phyloP scores from a whole-genome alignment of 257 asterid genomes.

The Nicotiana benthamiana region DNA sequence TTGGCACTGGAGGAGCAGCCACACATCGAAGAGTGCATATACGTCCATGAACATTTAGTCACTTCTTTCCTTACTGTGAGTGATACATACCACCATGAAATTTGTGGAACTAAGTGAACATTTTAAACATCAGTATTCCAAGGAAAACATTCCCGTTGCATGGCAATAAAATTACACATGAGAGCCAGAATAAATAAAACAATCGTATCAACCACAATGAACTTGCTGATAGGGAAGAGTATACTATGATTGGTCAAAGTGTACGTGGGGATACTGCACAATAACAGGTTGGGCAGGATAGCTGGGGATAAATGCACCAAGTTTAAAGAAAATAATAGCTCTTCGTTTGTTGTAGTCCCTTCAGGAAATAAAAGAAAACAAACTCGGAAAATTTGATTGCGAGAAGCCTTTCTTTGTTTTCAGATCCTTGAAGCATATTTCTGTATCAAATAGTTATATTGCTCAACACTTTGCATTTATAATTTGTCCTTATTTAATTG shows the following conservation, averaged over 20 bases:
- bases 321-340: slow-evolving; percentile 78
- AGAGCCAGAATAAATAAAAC: not conserved
- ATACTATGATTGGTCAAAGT: slow-evolving; percentile 98
- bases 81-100: too few species aligned
- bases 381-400: slow-evolving; percentile 68
- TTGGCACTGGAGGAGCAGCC: too few species aligned
- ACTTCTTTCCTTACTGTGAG: too few species aligned
- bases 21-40: too few species aligned
- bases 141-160: too few species aligned
- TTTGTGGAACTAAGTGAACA: too few species aligned
- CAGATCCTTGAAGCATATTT: not conserved
- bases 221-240: not conserved
- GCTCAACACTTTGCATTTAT: too few species aligned
- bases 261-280: slow-evolving; percentile 85
- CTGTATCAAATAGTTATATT: too few species aligned
- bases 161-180: too few species aligned
- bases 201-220: not conserved
- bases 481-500: too few species aligned
- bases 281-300: slow-evolving; percentile 86
- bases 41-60: too few species aligned
- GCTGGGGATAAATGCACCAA: slow-evolving; percentile 96
- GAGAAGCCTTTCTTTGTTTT: slow-evolving; percentile 97
- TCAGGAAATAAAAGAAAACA: slow-evolving; percentile 95
- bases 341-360: slow-evolving; percentile 97
- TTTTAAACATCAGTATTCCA: too few species aligned